Evolutionary conservation across 2,329 filamentous ascomycete species (phyloP), one percentile per base, ranked within the genome.

Genomic region (Leptographium wingfieldii): DNA sequence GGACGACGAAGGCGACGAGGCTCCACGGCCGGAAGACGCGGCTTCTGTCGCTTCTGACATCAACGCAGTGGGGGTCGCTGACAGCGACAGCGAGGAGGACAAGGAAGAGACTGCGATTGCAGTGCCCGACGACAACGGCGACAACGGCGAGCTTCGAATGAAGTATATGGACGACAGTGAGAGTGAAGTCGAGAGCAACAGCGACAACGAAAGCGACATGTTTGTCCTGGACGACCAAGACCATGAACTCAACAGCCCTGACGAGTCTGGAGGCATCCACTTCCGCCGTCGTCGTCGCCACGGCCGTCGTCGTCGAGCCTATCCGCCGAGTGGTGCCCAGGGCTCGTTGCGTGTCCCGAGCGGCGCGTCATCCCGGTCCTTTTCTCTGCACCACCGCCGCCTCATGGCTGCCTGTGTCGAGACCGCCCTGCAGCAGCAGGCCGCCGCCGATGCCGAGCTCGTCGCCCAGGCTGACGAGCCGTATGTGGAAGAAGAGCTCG

Each of bases 1-100:
- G 48, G 29, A 59, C 48, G 66, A 67, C n/a, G 68, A 68, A 0
- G 68, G 71, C 3, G 72, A 73, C 58, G 66, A 70, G 29, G 10
- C 52, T 12, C 31, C 4, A 31, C 2, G 25, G 4, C 31, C n/a
- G 10, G 6, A 27, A 31, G 49, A 31, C 12, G 49, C 5, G 6
- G 5, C n/a, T 5, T 19, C 25, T 11, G 14, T 11, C 52, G 11
- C 7, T 35, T 35, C 11, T 38, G 52, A 35, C 12, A n/a, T 7
- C 4, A 31, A 31, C 29, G 29, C 4, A 5, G 29, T 7, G 5
- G 29, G 7, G 11, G 27, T 10, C 29, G 22, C 10, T 35, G 52
- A 35, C 5, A n/a, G 12, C 10, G 52, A 55, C 14, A 25, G 2
- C 5, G 27, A 38, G 2, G 52, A 22, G 31, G 29, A 55, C 52